Conservation (phyloP, 345 rosid species). For the Arabidopsis arenosa region DNA sequence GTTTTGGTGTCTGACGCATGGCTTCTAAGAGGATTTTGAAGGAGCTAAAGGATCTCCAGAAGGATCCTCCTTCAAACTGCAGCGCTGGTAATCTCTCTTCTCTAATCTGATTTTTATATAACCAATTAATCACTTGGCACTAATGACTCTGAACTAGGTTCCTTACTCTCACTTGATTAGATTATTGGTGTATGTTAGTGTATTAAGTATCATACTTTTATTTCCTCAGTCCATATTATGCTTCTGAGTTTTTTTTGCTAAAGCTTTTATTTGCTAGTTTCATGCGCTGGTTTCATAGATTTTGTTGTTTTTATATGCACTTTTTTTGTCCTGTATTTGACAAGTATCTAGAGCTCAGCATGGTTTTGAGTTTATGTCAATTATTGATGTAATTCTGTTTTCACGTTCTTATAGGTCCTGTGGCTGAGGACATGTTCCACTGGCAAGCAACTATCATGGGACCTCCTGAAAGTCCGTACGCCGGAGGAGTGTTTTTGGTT, state of each 20-base stretch:
- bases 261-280: constrained; percentile 4
- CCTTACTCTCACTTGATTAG: neutral
- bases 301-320: neutral
- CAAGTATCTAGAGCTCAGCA: neutral
- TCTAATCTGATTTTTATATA: neutral
- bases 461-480: constrained; percentile 57
- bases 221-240: neutral
- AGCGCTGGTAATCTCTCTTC: constrained; percentile 50
- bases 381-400: constrained; percentile 5
- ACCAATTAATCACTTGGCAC: neutral
- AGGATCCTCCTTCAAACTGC: constrained; percentile 60
- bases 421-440: constrained; percentile 66
- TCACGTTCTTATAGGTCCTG: constrained; percentile 49
- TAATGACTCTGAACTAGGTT: neutral
- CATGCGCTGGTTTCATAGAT: neutral
- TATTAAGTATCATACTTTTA: neutral
- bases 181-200: neutral
- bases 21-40: constrained; percentile 55
- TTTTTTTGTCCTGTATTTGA: neutral
- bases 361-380: neutral
- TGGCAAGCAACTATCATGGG: constrained; percentile 69
- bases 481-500: constrained; percentile 62
- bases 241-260: neutral
- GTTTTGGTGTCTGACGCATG: constrained; percentile 32
- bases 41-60: constrained; percentile 52